Percentiles rank a stretch among this genome's conserved stretches.
These are phyloP conservation scores for Aspergillus aculeatinus DNA, from an alignment of 2,329 filamentous ascomycete species.

Conservation along the genomic window DNA sequence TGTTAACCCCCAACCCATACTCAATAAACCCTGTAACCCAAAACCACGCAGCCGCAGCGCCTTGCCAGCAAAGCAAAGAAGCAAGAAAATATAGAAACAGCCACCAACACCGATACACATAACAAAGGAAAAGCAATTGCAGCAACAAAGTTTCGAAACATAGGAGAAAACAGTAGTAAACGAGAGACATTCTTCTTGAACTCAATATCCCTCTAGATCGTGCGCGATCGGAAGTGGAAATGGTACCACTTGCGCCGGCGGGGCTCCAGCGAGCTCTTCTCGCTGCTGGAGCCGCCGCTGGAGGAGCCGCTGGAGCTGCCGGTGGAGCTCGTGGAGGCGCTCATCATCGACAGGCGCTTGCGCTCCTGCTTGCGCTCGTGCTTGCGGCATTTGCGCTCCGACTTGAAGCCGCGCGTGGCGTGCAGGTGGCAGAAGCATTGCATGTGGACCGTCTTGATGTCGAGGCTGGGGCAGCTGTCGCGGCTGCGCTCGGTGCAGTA, in stretches of 20 bases:
- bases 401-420: constrained; percentile 33
- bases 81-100: not conserved
- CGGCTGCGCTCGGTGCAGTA: constrained; percentile 29
- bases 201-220: constrained; percentile 8
- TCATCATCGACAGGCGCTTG: constrained; percentile 6
- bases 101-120: constrained; percentile 1
- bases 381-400: constrained; percentile 32
- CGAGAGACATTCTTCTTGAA: not conserved
- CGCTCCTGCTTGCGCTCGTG: constrained; percentile 10
- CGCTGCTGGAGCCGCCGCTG: constrained; percentile 9
- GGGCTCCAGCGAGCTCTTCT: constrained; percentile 26
- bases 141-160: too few relatives aligned
- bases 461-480: constrained; percentile 31
- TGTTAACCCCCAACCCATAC: not conserved
- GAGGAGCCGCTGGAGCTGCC: not conserved
- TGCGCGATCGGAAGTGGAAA: constrained; percentile 27
- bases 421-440: constrained; percentile 41
- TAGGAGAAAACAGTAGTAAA: not conserved
- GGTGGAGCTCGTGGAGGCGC: not conserved
- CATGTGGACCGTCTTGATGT: constrained; percentile 39
- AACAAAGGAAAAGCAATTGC: not conserved
- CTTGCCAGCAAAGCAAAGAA: not conserved
- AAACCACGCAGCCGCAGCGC: not conserved
- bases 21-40: not conserved
- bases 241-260: constrained; percentile 33